Conservation (phyloP, 164 flowering plant species). For the Paratinospora sagittata region DNA sequence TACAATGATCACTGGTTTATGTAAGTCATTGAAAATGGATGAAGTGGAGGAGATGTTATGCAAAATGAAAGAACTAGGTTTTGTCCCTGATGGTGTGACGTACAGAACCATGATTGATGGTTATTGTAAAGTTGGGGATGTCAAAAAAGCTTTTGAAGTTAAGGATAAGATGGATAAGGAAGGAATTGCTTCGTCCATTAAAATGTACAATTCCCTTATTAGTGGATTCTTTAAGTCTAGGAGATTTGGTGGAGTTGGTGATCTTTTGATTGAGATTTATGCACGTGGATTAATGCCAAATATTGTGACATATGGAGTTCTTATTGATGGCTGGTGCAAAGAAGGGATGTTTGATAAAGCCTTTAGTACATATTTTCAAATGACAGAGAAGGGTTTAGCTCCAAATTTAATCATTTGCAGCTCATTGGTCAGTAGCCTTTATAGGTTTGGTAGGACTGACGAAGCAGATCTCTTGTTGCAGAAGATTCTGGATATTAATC, state of each 20-base stretch:
- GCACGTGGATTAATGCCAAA: constrained; percentile 42
- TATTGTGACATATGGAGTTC: constrained; percentile 64
- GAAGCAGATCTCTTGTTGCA: constrained; percentile 62
- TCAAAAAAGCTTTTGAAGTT: constrained; percentile 48
- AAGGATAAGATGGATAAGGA: constrained; percentile 51
- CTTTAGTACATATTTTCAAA: constrained; percentile 44
- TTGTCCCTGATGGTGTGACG: constrained; percentile 61
- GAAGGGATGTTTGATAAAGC: constrained; percentile 61
- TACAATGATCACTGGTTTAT: constrained; percentile 67
- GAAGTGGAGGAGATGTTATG: constrained; percentile 59
- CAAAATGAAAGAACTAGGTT: constrained; percentile 58
- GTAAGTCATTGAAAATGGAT: constrained; percentile 63
- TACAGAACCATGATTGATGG: constrained; percentile 70
- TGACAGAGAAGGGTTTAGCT: constrained; percentile 53
- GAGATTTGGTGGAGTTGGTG: constrained; percentile 28
- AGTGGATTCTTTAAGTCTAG: constrained; percentile 43
- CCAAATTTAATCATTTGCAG: constrained; percentile 55
- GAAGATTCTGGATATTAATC: constrained; percentile 46
- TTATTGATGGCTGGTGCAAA: constrained; percentile 73
- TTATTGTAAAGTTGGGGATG: constrained; percentile 59
- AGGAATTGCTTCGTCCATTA: constrained; percentile 40
- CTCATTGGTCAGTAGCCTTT: constrained; percentile 55
- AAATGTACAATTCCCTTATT: constrained; percentile 73
- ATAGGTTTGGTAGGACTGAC: constrained; percentile 49
- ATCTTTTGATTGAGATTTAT: constrained; percentile 54